Base-by-base conservation (phyloP, 345 rosid genomes). In the Brassica juncea region DNA sequence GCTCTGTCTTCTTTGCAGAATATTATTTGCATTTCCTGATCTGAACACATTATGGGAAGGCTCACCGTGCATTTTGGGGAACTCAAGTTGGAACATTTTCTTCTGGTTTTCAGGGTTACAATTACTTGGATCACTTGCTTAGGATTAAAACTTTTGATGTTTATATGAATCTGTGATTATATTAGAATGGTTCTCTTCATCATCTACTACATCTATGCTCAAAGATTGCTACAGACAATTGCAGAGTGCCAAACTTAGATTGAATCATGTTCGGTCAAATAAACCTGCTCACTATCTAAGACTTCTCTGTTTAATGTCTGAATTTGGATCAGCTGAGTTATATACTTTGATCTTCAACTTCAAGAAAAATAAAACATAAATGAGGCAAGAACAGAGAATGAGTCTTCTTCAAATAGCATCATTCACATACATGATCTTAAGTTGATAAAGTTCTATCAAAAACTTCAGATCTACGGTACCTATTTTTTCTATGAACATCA, bases 391-490 rank as follows among this genome's bases (percentile, higher is more conserved):
- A 77, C 47, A 71, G 21, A 71, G 19, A 49, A 63, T 5, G 58
- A 0, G 2, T 31, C 3, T 42, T 47, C 3, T 49, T 6, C 75
- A 64, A 71, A 30, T 5, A 8, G 34, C n/a, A 68, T 34, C 27
- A 11, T 62, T 34, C 71, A 74, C 30, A 57, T 39, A 12, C 2
- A 64, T 28, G 60, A 62, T 42, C 32, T 70, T 69, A 74, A 9
- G 14, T 30, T 5, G 52, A 75, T 39, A 8, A 37, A 35, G 8
- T 75, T 32, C 31, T 81, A 16, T 31, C 69, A 71, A 44, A 81
- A 10, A 16, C 12, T 31, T 85, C 82, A 4, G 89, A 85, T 81
- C 88, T 84, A 42, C 2, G 80, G 71, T 89, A 92, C 78, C 97
- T 82, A 72, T 83, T 89, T 67, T 77, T 83, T 80, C 87, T 84